Evolutionary conservation across 345 rosid species (phyloP), one percentile per base, ranked within the genome.

Genomic region (Brassica carinata): DNA sequence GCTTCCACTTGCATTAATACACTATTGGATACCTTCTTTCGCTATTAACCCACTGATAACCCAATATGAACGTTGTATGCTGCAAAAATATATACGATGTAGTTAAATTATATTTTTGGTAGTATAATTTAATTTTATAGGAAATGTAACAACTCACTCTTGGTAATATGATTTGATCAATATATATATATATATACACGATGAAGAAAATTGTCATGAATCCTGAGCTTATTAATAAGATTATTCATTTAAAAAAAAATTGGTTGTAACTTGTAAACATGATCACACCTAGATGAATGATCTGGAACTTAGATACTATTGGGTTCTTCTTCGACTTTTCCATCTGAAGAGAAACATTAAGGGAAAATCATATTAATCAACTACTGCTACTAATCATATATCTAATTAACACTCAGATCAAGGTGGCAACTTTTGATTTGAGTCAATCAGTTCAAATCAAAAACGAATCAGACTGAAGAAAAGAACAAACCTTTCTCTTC

Each of bases 301-400:
- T 13, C 68, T 4, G 85, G 89, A 77, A 67, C 53, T 33, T 33
- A n/a, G 91, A 77, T 67, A 88, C 87, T 10, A 86, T 30, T 19
- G 82, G 67, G n/a, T 85, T 81, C 83, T 88, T 92, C 67, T 86
- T 93, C 62, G 89, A 77, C 58, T 93, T 98, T 83, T 92, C 94
- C 90, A 92, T 90, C 99, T 93, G 70, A 74, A 76, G 31, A 81
- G 43, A 74, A 59, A 43, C 45, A 76, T 53, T 18, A 45, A 26
- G 3, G 13, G 2, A 2, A 62, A 62, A 19, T 27, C 10, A 40
- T 26, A 74, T 2, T 19, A 30, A 11, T 36, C 36, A 69, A 69
- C 72, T 17, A 26, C 4, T 17, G 9, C 61, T 8, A 55, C 4
- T 38, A 11, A 38, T 38, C 11, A 38, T 38, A 38, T 38, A 8